Evolutionary conservation across 2,329 filamentous ascomycete genomes (phyloP), one percentile per base, ranked within the genome.

Genomic region (Helminthosporium solani): DNA sequence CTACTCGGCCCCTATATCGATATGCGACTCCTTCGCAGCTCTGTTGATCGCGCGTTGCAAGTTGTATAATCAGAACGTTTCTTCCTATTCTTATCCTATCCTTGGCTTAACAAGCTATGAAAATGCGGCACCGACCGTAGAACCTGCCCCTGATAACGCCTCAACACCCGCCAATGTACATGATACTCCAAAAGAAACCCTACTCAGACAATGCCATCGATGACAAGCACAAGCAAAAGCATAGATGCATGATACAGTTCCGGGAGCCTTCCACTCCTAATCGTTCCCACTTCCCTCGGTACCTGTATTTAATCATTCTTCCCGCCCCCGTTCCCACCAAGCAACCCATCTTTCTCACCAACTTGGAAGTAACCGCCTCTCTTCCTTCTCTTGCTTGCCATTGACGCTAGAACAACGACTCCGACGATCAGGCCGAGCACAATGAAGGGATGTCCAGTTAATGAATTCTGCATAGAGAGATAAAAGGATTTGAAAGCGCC

Each of bases 401-500:
- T 31, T 2, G 77, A 71, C 20, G 71, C 64, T 23, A 76, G 78
- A 14, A 86, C 71, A 5, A 77, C 67, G 42, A 87, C 66, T 30
- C 79, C 83, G 15, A 83, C 68, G 16, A 85, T 70, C 51, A 84
- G 78, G 14, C 79, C 80, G 6, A 82, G 58, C 19, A 66, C 66
- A 7, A 79, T 56, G 42, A 73, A 63, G 1, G 76, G 76, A 52
- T 79, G 76, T 25, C 67, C 64, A n/a, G 62, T 57, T 18, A 70
- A 60, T 42, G 73, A 72, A 18, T 64, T 64, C 38, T 70, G 70
- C 18, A 75, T 53, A 3, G 66, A 67, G 52, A 73, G 73, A 72
- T 89, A 87, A 49, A 89, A 73, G 70, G 87, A 86, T 62, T 86
- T 81, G 51, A 92, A 73, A 46, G 79, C 78, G 43, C 82, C 84